Conservation (phyloP, 1,284 basidiomycete species). For the Pseudozyma hubeiensis region DNA sequence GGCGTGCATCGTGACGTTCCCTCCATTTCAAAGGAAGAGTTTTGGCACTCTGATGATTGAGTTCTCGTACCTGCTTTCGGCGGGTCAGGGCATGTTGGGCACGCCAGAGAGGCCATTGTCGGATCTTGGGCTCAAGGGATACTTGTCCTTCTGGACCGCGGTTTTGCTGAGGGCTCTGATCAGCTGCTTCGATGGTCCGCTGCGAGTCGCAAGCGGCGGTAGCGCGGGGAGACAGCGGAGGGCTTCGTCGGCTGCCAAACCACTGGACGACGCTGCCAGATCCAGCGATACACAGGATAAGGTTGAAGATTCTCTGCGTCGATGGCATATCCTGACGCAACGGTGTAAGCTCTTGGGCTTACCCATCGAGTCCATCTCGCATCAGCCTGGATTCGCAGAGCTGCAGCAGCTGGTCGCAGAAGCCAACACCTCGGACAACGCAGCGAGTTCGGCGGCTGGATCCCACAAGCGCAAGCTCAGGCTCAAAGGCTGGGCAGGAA, state of each 20-base stretch:
- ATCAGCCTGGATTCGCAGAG: constrained; percentile 28
- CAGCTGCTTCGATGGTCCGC: constrained; percentile 69
- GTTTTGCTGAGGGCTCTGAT: constrained; percentile 85
- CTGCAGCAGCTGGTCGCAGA: constrained; percentile 22
- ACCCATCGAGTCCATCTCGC: constrained; percentile 28
- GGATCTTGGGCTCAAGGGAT: constrained; percentile 89
- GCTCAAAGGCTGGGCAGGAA: constrained; percentile 42
- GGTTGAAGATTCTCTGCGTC: constrained; percentile 9
- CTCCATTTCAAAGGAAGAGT: constrained; percentile 88
- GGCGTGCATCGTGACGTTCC: constrained; percentile 94
- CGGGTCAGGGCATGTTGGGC: constrained; percentile 80
- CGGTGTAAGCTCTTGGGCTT: constrained; percentile 36
- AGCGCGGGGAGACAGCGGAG: constrained; percentile 5
- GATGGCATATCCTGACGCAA: constrained; percentile 26
- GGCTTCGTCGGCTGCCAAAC: constrained; percentile 12
- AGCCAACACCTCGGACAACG: constrained; percentile 16
- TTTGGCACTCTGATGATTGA: constrained; percentile 97
- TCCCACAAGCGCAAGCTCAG: constrained; percentile 24
- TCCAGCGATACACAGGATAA: neutral
- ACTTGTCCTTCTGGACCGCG: constrained; percentile 90
- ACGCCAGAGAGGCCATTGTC: constrained; percentile 95
- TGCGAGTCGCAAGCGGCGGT: neutral
- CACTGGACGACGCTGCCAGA: neutral
- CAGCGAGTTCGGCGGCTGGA: constrained; percentile 9
- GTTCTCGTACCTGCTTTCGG: constrained; percentile 94